These are phyloP conservation scores for Microthlaspi erraticum DNA, from an alignment of 345 rosid genomes.

Conservation along the genomic window DNA sequence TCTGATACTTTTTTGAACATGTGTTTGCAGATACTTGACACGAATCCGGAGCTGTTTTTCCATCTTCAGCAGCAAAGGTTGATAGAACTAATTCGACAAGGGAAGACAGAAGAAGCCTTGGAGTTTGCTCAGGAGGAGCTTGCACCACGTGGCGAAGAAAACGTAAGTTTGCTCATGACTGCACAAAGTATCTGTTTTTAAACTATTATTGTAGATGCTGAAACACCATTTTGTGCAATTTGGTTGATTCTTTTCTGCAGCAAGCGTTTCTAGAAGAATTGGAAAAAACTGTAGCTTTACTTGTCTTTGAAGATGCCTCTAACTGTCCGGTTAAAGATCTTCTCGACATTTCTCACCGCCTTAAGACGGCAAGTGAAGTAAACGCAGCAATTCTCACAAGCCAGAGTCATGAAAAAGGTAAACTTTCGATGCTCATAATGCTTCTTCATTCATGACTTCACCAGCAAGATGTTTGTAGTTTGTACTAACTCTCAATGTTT, in stretches of 20 bases:
- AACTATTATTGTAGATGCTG: slow-evolving; percentile 17
- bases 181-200: neutral
- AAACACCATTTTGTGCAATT: neutral
- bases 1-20: neutral
- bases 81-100: slow-evolving; percentile 93
- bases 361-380: slow-evolving; percentile 94
- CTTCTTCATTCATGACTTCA: neutral
- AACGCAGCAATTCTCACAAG: slow-evolving; percentile 98
- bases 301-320: slow-evolving; percentile 89
- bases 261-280: slow-evolving; percentile 90
- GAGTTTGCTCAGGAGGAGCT: slow-evolving; percentile 99
- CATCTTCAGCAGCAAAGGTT: slow-evolving; percentile 99
- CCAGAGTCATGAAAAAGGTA: slow-evolving; percentile 98
- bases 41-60: slow-evolving; percentile 93
- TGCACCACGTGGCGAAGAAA: slow-evolving; percentile 98
- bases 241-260: slow-evolving; percentile 41
- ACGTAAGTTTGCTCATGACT: slow-evolving; percentile 48
- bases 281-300: slow-evolving; percentile 90
- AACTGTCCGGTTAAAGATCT: slow-evolving; percentile 92
- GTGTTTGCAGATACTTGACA: slow-evolving; percentile 73
- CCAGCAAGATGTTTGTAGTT: slow-evolving; percentile 12
- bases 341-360: slow-evolving; percentile 88
- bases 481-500: slow-evolving; percentile 23
- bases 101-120: slow-evolving; percentile 89
- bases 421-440: neutral